A percentile compares a stretch with the other conserved stretches of the same genome.
Conservation (phyloP, 2,329 filamentous ascomycete genomes). For the Epichloe glyceriae region DNA sequence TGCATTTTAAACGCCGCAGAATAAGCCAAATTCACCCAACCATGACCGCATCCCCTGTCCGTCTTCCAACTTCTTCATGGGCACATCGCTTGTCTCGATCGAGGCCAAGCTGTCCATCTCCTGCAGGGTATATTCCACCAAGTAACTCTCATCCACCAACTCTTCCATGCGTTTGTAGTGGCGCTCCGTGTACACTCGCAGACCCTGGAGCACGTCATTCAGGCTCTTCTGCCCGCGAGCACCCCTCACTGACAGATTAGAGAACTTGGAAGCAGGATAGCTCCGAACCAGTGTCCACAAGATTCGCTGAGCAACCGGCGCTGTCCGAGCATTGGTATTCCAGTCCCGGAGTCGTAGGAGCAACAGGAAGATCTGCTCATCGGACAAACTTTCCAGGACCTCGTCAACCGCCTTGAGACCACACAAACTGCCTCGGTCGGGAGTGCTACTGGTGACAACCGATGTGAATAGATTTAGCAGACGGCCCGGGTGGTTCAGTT, state of each 20-base stretch:
- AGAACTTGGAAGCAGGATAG: conserved; percentile 68
- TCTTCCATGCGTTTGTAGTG: conserved; percentile 87
- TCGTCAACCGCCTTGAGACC: conserved; percentile 65
- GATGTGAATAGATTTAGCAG: conserved; percentile 73
- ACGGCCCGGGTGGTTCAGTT: conserved; percentile 86
- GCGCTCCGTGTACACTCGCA: conserved; percentile 81
- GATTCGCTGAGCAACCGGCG: conserved; percentile 73
- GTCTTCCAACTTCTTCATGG: conserved; percentile 24
- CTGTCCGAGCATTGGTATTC: conserved; percentile 90
- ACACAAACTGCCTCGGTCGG: conserved; percentile 49
- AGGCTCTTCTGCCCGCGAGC: conserved; percentile 50
- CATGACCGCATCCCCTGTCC: conserved; percentile 9
- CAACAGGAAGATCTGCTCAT: conserved; percentile 75
- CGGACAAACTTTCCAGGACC: conserved; percentile 64
- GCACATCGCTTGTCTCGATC: conserved; percentile 19
- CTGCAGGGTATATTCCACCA: conserved; percentile 83
- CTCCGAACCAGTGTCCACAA: conserved; percentile 66
- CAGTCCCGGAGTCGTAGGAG: conserved; percentile 79
- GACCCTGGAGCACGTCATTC: conserved; percentile 74
- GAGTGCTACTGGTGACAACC: conserved; percentile 52
- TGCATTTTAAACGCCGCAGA: neutral
- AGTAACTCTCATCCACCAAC: conserved; percentile 82
- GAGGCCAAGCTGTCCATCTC: conserved; percentile 74
- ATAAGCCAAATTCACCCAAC: neutral
- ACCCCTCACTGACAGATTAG: conserved; percentile 51